phyloP scores from a whole-genome alignment of 2,329 filamentous ascomycete genomes.

The Myriosclerotinia duriaeana region DNA sequence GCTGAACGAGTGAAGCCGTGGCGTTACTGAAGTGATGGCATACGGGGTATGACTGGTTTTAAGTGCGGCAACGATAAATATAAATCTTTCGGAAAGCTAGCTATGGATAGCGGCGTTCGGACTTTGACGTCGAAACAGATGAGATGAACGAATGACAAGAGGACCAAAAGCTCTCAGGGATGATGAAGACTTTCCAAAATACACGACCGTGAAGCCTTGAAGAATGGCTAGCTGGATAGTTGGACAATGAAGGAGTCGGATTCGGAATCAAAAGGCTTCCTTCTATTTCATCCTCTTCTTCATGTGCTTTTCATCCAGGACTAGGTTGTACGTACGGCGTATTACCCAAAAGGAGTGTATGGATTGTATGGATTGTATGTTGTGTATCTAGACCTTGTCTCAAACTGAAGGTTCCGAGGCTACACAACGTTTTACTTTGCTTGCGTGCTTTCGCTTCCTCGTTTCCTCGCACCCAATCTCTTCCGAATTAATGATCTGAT shows the following conservation, averaged over 20 bases:
- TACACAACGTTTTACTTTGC: not conserved
- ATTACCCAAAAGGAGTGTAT: slow-evolving; percentile 16
- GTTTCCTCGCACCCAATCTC: slow-evolving; percentile 10
- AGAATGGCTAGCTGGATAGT: not conserved
- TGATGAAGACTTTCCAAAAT: not conserved
- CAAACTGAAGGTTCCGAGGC: slow-evolving; percentile 12
- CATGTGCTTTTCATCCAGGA: slow-evolving; percentile 16
- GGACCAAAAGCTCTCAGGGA: slow-evolving; percentile 7
- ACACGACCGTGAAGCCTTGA: not conserved
- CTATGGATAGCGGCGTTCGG: not conserved
- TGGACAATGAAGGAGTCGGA: slow-evolving; percentile 6
- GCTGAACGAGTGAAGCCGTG: slow-evolving; percentile 11
- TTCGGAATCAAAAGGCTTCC: slow-evolving; percentile 1
- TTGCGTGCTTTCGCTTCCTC: slow-evolving; percentile 1
- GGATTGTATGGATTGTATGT: slow-evolving; percentile 13
- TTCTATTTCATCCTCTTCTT: slow-evolving; percentile 15
- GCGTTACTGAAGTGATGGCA: slow-evolving; percentile 11
- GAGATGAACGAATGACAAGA: slow-evolving; percentile 13
- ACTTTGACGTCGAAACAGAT: slow-evolving; percentile 1
- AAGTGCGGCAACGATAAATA: slow-evolving; percentile 4
- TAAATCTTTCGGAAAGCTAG: slow-evolving; percentile 1
- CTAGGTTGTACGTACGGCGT: slow-evolving; percentile 9
- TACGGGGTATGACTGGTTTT: slow-evolving; percentile 8
- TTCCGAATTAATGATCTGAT: slow-evolving; percentile 6
- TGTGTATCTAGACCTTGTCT: slow-evolving; percentile 19